Evolutionary conservation across 2,329 filamentous ascomycete species (phyloP).

Genomic region (Alternaria conjuncta): DNA sequence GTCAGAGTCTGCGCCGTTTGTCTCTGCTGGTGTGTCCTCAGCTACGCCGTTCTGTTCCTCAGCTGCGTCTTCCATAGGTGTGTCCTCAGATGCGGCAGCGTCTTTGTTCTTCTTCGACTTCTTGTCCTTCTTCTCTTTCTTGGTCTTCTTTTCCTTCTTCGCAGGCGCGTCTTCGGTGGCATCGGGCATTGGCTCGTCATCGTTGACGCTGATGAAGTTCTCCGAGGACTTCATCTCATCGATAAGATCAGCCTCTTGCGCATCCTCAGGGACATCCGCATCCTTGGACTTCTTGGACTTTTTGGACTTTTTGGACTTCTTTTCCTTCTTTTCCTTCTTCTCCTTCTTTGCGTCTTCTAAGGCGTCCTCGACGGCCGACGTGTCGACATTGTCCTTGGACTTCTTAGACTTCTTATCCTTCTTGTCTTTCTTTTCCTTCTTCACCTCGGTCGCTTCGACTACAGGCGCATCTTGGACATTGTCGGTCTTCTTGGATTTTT

Average conservation of each 20-base stretch:
- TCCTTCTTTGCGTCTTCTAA: slow-evolving; percentile 18
- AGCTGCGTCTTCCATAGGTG: slow-evolving; percentile 12
- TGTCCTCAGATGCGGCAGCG: slow-evolving; percentile 10
- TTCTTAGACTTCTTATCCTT: slow-evolving; percentile 34
- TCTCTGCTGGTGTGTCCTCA: slow-evolving; percentile 18
- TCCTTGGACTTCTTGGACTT: slow-evolving; percentile 35
- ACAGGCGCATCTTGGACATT: slow-evolving; percentile 19
- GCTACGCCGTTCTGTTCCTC: slow-evolving; percentile 14
- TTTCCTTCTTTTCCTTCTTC: slow-evolving; percentile 25
- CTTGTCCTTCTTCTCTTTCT: slow-evolving; percentile 34
- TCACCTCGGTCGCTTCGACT: slow-evolving; percentile 20
- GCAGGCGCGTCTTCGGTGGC: slow-evolving; percentile 18
- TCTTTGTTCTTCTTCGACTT: slow-evolving; percentile 25
- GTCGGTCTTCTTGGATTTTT: slow-evolving; percentile 38
- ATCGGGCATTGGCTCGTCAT: slow-evolving; percentile 29
- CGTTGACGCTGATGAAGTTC: slow-evolving; percentile 22
- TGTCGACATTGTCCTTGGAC: slow-evolving; percentile 18
- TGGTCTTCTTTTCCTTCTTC: slow-evolving; percentile 31
- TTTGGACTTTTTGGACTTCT: slow-evolving; percentile 29
- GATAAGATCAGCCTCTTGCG: slow-evolving; percentile 19
- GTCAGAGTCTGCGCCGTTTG: slow-evolving; percentile 18
- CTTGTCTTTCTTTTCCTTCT: slow-evolving; percentile 28
- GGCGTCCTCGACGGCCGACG: slow-evolving; percentile 4
- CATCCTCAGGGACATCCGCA: slow-evolving; percentile 6
- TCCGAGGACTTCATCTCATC: slow-evolving; percentile 18